Evolutionary conservation across 2,329 filamentous ascomycete genomes (phyloP).

Genomic region (Pyricularia sp.): DNA sequence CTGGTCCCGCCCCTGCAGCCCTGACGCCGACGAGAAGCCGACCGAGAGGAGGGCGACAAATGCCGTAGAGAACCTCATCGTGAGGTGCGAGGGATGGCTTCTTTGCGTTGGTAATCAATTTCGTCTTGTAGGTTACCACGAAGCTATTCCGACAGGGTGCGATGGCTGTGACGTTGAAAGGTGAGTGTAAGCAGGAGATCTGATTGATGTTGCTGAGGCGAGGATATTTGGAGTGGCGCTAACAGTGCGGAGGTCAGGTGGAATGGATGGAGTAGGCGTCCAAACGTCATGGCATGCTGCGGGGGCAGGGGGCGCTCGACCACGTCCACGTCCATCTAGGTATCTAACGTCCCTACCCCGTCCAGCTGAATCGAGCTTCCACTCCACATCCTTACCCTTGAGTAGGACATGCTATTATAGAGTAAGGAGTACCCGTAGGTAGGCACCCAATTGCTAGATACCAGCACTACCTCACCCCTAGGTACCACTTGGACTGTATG

Average conservation of each 20-base stretch:
- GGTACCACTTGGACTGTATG: no score
- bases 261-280: not conserved
- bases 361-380: no score
- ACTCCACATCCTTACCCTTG: no score
- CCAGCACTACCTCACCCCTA: no score
- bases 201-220: not conserved
- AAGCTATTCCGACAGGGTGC: not conserved
- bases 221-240: not conserved
- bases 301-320: not conserved
- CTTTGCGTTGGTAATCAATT: not conserved
- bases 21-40: slow-evolving; percentile 30
- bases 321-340: no score
- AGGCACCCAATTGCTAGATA: no score
- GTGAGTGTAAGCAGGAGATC: not conserved
- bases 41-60: slow-evolving; percentile 33
- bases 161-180: not conserved
- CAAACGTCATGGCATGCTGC: no score
- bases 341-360: no score
- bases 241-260: not conserved
- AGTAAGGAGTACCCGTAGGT: no score
- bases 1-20: slow-evolving; percentile 33
- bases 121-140: not conserved
- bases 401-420: no score
- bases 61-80: slow-evolving; percentile 28
- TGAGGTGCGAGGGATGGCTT: not conserved